Base-by-base conservation (phyloP, 805 yeast species). In the Spathaspora passalidarum region DNA sequence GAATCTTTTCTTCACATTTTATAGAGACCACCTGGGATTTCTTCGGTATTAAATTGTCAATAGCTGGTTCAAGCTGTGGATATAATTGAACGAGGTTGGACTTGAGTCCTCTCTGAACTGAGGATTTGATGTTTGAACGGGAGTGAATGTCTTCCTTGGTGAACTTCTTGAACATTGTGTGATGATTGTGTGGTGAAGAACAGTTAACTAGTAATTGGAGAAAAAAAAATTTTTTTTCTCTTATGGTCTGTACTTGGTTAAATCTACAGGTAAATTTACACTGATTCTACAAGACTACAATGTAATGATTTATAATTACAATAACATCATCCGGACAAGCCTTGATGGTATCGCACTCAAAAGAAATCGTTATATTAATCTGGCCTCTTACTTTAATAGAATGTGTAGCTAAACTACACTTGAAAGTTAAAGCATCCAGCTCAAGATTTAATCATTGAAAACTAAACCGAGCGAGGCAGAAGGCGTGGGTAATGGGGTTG, bases 81-180 rank as follows among this genome's bases (percentile, higher is more conserved):
- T 83, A 91, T 63, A 84, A 89, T 3, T 73, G 70, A 1, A 85
- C 86, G 44, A 91, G 75, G 56, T 83, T 87, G 16, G 86, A 54
- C 61, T 88, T 88, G 54, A 92, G 73, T n/a, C 86, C 85, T 64
- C 97, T 80, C 65, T 90, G 96, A n/a, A 86, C 91, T 1, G 97
- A 91, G 0, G 96, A 87, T 66, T 91, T 91, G 65, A 91, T 84
- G 60, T 92, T 92, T 11, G 97, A 83, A 53, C 94, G 84, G 7
- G 96, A 85, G 56, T 89, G 96, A 44, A 90, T 79, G 60, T 91
- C 97, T 36, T 89, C 96, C 53, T 80, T 84, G 23, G 88, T 78
- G 69, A 90, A 89, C 63, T 76, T 78, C 61, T 75, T 78, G 56
- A 78, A 78, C 82, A 78, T 78, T 36, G 18, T 44, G 14, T 17